Evolutionary conservation across 1,284 basidiomycete species (phyloP).

Genomic region (Rhodotorula sp.): DNA sequence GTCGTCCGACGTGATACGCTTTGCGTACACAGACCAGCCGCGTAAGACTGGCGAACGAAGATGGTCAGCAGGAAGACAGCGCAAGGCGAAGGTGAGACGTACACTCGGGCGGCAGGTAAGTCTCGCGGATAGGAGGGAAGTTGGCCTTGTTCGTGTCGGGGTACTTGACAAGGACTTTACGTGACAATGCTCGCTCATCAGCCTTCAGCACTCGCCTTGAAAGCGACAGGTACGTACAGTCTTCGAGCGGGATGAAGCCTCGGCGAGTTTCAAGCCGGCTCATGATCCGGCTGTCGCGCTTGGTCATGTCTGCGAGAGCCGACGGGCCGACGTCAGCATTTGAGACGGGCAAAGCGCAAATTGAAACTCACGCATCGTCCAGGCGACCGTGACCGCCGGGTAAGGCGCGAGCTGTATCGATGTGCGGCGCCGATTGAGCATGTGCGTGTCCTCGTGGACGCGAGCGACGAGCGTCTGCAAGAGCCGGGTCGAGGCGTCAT

Average conservation of each 20-base stretch:
- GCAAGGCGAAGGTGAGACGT: no score
- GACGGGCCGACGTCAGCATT: neutral
- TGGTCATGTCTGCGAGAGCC: constrained; percentile 22
- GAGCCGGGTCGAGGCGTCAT: constrained; percentile 31
- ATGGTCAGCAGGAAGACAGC: no score
- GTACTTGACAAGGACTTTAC: constrained; percentile 21
- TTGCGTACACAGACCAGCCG: constrained; percentile 29
- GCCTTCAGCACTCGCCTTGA: no score
- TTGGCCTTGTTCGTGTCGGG: constrained; percentile 6
- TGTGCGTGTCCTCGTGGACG: constrained; percentile 17
- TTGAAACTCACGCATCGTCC: constrained; percentile 27
- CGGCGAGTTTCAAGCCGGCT: constrained; percentile 32
- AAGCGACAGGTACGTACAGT: constrained; percentile 13
- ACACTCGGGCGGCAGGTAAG: constrained; percentile 27
- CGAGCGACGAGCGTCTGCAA: constrained; percentile 26
- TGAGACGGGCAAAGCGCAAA: neutral
- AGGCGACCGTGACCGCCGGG: constrained; percentile 17
- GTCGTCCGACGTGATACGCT: constrained; percentile 12
- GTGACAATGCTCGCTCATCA: no score
- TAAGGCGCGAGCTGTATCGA: constrained; percentile 1
- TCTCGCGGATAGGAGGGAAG: constrained; percentile 20
- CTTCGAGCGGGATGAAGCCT: constrained; percentile 34
- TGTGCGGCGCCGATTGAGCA: constrained; percentile 9
- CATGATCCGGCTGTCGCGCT: constrained; percentile 37
- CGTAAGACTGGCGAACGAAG: constrained; percentile 15